Conservation (phyloP, 306 rosid genomes). For the Cucurbita pepo region DNA sequence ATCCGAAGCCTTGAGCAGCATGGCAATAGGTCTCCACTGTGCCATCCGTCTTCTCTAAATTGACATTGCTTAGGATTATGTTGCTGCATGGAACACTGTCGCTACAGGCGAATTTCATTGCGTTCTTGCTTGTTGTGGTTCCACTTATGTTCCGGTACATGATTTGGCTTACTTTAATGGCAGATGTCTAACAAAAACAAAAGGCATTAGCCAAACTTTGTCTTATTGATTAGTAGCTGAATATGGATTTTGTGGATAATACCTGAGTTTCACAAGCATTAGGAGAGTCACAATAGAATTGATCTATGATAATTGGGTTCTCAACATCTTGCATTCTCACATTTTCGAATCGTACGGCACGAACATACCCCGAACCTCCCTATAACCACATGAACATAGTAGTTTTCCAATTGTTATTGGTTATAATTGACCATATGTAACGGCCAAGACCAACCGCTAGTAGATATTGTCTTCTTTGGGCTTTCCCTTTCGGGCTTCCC, state of each 20-base stretch:
- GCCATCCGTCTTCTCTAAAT: constrained; percentile 74
- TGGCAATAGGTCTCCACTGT: constrained; percentile 80
- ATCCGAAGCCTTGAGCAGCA: constrained; percentile 78
- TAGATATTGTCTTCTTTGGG: no score
- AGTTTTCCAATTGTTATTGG: background rate
- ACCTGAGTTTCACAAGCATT: constrained; percentile 63
- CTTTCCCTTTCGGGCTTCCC: no score
- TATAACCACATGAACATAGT: constrained; percentile 6
- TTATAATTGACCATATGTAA: no score
- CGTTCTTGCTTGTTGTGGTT: constrained; percentile 64
- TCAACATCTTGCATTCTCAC: constrained; percentile 67
- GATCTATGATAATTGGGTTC: constrained; percentile 86
- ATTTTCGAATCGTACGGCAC: constrained; percentile 66
- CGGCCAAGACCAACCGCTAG: no score
- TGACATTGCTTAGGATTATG: constrained; percentile 58
- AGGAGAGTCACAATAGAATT: constrained; percentile 95
- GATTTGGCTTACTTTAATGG: constrained; percentile 60
- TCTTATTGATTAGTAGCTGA: background rate
- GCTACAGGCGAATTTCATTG: constrained; percentile 84
- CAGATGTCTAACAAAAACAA: constrained; percentile 43
- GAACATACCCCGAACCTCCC: constrained; percentile 98
- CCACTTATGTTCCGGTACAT: constrained; percentile 67
- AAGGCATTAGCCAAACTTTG: background rate
- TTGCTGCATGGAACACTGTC: constrained; percentile 72
- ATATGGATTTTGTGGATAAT: background rate